phyloP scores from a whole-genome alignment of 257 asterid species.

The Lycium ferocissimum region DNA sequence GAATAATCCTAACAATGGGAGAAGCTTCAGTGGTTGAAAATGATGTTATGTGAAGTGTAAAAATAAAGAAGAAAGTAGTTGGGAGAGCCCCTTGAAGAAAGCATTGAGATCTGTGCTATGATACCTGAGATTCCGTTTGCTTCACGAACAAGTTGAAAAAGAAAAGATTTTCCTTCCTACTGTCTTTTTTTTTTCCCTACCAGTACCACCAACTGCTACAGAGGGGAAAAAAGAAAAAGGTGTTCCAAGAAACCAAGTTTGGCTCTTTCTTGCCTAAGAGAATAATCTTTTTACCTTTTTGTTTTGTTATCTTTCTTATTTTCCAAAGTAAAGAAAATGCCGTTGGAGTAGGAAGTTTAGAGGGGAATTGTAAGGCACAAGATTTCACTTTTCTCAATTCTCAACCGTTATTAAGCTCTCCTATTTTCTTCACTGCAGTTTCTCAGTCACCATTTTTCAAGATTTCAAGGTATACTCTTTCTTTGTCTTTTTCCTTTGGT shows the following conservation, averaged over 20 bases:
- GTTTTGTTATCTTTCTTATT: neutral
- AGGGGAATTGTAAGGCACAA: slow-evolving; percentile 29
- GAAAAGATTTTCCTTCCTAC: neutral
- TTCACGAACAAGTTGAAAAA: slow-evolving; percentile 48
- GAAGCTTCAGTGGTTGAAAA: no score
- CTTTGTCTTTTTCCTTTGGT: neutral
- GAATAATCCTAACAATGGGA: neutral
- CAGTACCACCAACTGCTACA: slow-evolving; percentile 25
- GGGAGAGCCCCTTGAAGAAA: slow-evolving; percentile 14
- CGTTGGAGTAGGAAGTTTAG: slow-evolving; percentile 35
- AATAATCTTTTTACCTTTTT: neutral
- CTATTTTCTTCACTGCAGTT: neutral
- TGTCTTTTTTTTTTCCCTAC: neutral
- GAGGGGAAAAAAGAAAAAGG: neutral
- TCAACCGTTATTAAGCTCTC: slow-evolving; percentile 25
- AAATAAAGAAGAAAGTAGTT: neutral
- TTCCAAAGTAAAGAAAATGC: slow-evolving; percentile 22
- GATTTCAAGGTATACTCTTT: neutral
- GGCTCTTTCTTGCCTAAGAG: neutral
- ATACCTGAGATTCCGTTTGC: slow-evolving; percentile 39
- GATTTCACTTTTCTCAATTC: neutral
- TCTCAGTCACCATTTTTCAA: neutral
- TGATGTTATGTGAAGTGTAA: no score
- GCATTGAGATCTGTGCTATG: slow-evolving; percentile 45
- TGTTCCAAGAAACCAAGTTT: neutral